Conservation (phyloP, 108 stramenopile species). For the Skeletonema potamos region DNA sequence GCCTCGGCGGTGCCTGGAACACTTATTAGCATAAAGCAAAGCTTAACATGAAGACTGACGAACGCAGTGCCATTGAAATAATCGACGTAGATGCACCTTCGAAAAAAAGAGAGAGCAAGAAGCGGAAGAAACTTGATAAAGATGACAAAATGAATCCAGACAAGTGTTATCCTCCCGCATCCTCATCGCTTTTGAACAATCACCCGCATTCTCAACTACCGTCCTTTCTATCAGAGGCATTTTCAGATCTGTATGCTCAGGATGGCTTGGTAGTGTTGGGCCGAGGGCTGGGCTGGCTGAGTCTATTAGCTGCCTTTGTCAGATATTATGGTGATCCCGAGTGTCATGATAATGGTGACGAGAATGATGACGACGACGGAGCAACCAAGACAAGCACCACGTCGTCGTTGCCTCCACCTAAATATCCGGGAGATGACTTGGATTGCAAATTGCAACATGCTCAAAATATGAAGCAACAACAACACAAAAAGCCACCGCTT, state of each 20-base stretch:
- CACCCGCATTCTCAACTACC: slow-evolving; percentile 58
- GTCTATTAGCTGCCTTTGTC: slow-evolving; percentile 68
- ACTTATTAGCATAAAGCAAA: background rate
- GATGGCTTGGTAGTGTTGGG: slow-evolving; percentile 93
- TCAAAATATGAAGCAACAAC: background rate
- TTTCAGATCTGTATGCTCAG: slow-evolving; percentile 85
- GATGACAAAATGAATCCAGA: background rate
- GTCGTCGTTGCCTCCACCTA: background rate
- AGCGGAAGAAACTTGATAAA: background rate
- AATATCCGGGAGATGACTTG: background rate
- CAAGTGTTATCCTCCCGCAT: background rate
- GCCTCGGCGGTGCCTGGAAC: too few species aligned
- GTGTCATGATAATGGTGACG: slow-evolving; percentile 12
- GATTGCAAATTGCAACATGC: background rate
- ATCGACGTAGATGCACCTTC: background rate
- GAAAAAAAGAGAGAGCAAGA: background rate
- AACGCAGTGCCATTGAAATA: background rate
- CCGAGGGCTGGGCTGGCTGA: slow-evolving; percentile 84
- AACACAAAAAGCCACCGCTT: slow-evolving; percentile 53
- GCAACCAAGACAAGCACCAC: background rate
- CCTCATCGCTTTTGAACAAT: slow-evolving; percentile 5
- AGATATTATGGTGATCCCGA: slow-evolving; percentile 74
- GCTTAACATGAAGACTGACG: background rate
- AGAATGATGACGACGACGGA: slow-evolving; percentile 6
- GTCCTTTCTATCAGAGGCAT: slow-evolving; percentile 83